Evolutionary conservation across 495 filamentous ascomycete species (phyloP), one percentile per base, ranked within the genome.

Genomic region (Cercophora newfieldiana): DNA sequence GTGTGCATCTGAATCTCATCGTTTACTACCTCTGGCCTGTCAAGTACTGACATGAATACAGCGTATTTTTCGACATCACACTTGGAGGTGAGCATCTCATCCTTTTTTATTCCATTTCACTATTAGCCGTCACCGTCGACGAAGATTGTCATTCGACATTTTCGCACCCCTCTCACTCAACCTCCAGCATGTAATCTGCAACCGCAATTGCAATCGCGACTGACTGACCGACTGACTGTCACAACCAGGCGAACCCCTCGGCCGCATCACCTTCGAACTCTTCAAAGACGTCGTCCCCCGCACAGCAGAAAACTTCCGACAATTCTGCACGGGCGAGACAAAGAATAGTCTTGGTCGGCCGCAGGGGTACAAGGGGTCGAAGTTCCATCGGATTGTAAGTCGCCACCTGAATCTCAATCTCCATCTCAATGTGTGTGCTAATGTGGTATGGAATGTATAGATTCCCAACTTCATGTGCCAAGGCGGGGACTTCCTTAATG

Each of bases 401-500:
- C 26, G 37, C 51, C n/a, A n/a, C 14, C 30, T 30, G 50, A 21
- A n/a, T n/a, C n/a, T n/a, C n/a, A n/a, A n/a, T n/a, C n/a, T n/a
- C n/a, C n/a, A n/a, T n/a, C n/a, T n/a, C n/a, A 6, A 16, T 2
- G 37, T 44, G 10, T 44, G 3, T 44, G 21, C 33, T 28, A 63
- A 67, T 56, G 51, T 26, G 24, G 30, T 56, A n/a, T n/a, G n/a
- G 44, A 54, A 49, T 33, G 51, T 6, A 25, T 29, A 97, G 92
- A 97, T 98, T 80, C 92, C 91, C 79, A 90, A 93, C 69, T 98
- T 98, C 78, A 97, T 99, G 94, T 83, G 79, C 68, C 96, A 98
- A 80, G 96, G 96, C 33, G 95, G 96, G 58, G 96, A 99, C 77
- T 98, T 99, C 79, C 76, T 97, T 63, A 91, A 97, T 73, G 93